These are phyloP conservation scores for Echites panduratus DNA, from an alignment of 257 asterid species.

Conservation along the genomic window DNA sequence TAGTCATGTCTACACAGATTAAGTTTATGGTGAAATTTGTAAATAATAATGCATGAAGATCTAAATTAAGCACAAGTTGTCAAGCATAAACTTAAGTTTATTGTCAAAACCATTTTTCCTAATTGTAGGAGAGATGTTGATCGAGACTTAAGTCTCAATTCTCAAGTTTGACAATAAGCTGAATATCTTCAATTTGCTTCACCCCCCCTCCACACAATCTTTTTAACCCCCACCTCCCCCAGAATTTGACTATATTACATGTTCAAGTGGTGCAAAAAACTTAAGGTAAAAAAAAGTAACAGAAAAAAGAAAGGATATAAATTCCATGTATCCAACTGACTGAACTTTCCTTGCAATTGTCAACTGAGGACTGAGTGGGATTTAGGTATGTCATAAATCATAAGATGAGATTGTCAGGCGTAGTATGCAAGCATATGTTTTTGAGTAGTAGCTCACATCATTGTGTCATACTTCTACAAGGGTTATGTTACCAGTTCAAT, in stretches of 20 bases:
- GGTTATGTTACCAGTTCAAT: background rate
- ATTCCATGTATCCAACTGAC: background rate
- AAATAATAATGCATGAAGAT: conserved; percentile 13
- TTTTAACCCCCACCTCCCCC: no score
- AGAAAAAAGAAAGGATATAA: background rate
- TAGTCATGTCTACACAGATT: background rate
- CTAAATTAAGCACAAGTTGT: background rate
- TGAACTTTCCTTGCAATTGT: background rate
- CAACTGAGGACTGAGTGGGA: background rate
- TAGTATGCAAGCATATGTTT: background rate
- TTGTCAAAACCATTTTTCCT: background rate
- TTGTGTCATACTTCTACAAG: background rate
- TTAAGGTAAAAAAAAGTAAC: background rate
- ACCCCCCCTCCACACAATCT: no score
- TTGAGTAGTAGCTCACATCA: background rate
- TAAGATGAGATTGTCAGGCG: no score
- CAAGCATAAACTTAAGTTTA: background rate
- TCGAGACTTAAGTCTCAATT: no score
- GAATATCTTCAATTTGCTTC: no score
- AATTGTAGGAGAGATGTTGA: background rate
- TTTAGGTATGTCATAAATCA: no score
- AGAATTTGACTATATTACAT: no score
- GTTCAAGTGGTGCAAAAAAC: no score
- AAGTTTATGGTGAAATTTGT: no score
- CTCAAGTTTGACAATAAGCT: background rate